These are phyloP conservation scores for Russula sp. DNA, from an alignment of 768 basidiomycete genomes.

Conservation along the genomic window DNA sequence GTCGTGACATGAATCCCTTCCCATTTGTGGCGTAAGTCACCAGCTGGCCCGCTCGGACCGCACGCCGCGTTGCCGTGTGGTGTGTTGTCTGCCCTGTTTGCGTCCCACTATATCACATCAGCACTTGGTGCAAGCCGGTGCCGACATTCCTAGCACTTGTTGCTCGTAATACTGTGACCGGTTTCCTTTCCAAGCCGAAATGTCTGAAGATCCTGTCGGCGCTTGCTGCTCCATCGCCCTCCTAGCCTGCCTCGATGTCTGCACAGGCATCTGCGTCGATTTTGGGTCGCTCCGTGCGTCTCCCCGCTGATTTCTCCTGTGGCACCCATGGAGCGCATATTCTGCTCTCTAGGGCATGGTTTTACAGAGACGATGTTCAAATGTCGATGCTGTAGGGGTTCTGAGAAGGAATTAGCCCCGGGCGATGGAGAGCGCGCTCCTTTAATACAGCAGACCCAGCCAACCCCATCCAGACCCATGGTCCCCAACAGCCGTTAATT, in stretches of 20 bases:
- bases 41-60: no score
- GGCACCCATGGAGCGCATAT: neutral
- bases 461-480: constrained; percentile 8
- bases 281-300: constrained; percentile 16
- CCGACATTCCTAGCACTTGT: no score
- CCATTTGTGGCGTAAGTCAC: no score
- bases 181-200: neutral
- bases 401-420: neutral
- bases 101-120: no score
- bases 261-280: constrained; percentile 17
- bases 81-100: no score
- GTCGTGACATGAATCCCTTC: no score
- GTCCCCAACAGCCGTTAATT: neutral
- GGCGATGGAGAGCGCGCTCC: constrained; percentile 9
- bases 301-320: neutral
- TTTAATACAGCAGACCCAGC: constrained; percentile 15
- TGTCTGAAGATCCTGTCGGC: constrained; percentile 12
- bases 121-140: no score
- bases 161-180: neutral
- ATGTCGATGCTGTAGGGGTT: neutral
- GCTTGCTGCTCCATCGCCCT: constrained; percentile 12
- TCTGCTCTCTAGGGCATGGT: neutral
- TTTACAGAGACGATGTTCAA: constrained; percentile 12
- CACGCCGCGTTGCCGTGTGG: no score
- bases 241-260: constrained; percentile 15